Evolutionary conservation across 108 stramenopile genomes (phyloP), one percentile per base, ranked within the genome.

Genomic region (Epithemia pelagica): DNA sequence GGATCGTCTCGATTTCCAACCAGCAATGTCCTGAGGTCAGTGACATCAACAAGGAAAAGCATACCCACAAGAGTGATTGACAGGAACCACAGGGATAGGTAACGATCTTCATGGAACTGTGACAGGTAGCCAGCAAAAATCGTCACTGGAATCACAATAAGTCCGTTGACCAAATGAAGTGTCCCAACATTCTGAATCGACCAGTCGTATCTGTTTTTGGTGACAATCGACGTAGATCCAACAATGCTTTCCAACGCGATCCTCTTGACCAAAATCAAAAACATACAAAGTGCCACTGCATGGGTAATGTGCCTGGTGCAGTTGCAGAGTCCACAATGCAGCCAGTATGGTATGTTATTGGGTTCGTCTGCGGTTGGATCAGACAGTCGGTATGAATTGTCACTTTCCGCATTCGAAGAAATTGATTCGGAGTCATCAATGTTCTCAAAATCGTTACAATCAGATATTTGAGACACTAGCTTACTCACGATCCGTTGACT

Each of bases 191-290:
- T 78, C 30, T 54, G 59, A 21, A 87, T 82, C 22, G 66, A 62
- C 89, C 89, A 90, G 2, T 62, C 72, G 63, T 81, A 90, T 60
- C 82, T 61, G 71, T 86, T 75, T 68, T 85, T 87, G 25, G 86
- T 87, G 24, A 90, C 70, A 59, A 90, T 76, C 2, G 86, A 80
- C 10, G 82, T 81, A 23, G 84, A 83, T 27, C 79, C 79, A 22
- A 84, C 77, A 37, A 83, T 64, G 31, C 73, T 79, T 74, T 86
- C 85, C 1, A 79, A 62, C 10, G 75, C 75, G 32, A 80, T 61
- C 28, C 75, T 57, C 58, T 77, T 73, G 63, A 76, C 59, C 30
- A 73, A 73, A 21, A 80, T 70, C n/a, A 80, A 32, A 32, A 61
- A 65, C 79, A 80, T 80, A 64, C 70, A 72, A 24, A 80, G 68